A percentile compares a stretch with the other conserved stretches of the same genome.
phyloP scores from a whole-genome alignment of 345 rosid species.

The Ailanthus altissimus region DNA sequence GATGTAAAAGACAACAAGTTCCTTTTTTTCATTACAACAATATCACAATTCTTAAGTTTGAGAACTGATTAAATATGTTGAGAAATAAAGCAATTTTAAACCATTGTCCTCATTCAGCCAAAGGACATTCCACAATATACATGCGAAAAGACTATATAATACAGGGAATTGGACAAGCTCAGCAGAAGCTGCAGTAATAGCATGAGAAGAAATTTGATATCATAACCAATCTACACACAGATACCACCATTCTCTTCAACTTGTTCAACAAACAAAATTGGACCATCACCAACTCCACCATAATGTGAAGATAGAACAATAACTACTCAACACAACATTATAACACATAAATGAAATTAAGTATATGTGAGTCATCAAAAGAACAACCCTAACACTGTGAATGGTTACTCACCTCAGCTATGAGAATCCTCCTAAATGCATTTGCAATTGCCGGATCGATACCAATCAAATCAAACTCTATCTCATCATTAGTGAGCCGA shows the following conservation, averaged over 20 bases:
- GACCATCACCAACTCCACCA: neutral
- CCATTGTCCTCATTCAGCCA: neutral
- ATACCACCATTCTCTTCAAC: neutral
- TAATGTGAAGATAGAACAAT: neutral
- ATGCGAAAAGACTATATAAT: neutral
- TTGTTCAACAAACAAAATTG: neutral
- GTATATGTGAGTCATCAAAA: neutral
- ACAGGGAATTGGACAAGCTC: neutral
- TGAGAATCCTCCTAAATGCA: constrained; percentile 85
- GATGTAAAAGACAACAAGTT: neutral
- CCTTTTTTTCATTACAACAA: neutral
- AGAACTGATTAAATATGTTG: neutral
- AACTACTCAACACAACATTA: neutral
- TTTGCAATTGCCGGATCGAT: constrained; percentile 82
- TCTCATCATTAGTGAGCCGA: constrained; percentile 47
- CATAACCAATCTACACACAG: neutral
- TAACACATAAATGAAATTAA: neutral
- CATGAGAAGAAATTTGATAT: neutral
- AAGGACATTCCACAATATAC: neutral
- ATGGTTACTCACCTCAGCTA: constrained; percentile 70
- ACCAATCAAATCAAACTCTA: constrained; percentile 90
- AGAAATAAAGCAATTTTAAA: neutral
- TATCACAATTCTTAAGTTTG: neutral
- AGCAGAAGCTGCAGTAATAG: neutral
- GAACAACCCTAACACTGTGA: constrained; percentile 1